Base-by-base conservation (phyloP, 768 basidiomycete species). In the Leucocoprinus birnbaumii region DNA sequence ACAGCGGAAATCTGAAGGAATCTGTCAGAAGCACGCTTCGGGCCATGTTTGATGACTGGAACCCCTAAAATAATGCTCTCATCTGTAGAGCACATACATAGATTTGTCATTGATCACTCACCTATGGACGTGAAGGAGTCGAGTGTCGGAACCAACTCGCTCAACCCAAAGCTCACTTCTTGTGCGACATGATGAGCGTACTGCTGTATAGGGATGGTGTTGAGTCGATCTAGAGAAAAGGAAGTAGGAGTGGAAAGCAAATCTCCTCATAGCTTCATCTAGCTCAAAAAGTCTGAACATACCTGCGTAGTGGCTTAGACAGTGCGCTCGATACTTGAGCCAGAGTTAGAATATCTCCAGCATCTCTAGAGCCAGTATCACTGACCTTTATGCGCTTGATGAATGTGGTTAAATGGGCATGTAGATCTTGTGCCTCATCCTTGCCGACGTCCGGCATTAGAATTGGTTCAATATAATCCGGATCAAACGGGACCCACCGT, bases 1-100 rank as follows among this genome's bases (percentile, higher is more conserved):
- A 62, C 56, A 4, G 65, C 63, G 2, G 61, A 58, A 18, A 67
- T 38, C 18, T 55, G 61, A 6, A 46, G 47, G 14, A 47, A 42
- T 16, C 41, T 54, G 14, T 38, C 37, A 8, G 53, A 54, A 25
- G 53, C 46, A 14, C 53, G 53, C 16, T 47, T 34, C 16, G 47
- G 53, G 18, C 48, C 53, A 26, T 38, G 37, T 9, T n/a, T 37
- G 22, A 54, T 54, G 1, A 46, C 53, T 10, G 53, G 47, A 24
- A 54, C 25, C 21, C 53, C 53, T 54, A 6, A 16, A 7, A 3
- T 18, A 25, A n/a, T 41, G 16, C n/a, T 18, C 1, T 40, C 18
- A 40, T 2, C 43, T 18, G 6, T 37, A n/a, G n/a, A n/a, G n/a
- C n/a, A n/a, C n/a, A n/a, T n/a, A 35, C 11, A 18, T 24, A 45